Percentiles rank a stretch among this genome's conserved stretches.
These are phyloP conservation scores for Parietaria judaica DNA, from an alignment of 306 rosid genomes.

Conservation along the genomic window DNA sequence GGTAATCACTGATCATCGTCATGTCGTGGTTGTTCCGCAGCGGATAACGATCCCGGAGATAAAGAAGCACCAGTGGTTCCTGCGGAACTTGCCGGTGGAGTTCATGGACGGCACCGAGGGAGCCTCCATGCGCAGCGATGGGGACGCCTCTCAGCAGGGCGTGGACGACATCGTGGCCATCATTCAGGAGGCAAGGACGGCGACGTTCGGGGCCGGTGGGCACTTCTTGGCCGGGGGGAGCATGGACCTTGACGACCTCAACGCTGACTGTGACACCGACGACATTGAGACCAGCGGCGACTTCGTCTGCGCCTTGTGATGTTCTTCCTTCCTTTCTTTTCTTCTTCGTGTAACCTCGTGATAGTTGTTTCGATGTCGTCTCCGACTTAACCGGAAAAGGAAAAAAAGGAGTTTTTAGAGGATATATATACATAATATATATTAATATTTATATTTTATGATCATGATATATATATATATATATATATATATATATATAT, in stretches of 20 bases:
- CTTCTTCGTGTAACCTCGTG: too few relatives aligned
- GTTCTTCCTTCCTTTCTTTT: too few relatives aligned
- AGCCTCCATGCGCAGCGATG: conserved; percentile 18
- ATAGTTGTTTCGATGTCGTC: too few relatives aligned
- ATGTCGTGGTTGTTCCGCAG: conserved; percentile 22
- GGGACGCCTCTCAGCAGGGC: conserved; percentile 32
- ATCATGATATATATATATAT: too few relatives aligned
- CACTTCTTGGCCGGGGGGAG: conserved; percentile 56
- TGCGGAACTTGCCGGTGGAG: conserved; percentile 60
- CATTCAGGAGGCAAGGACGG: conserved; percentile 70
- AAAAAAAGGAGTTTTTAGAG: too few relatives aligned
- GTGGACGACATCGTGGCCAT: conserved; percentile 57
- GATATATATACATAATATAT: too few relatives aligned
- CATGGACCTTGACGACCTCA: conserved; percentile 82
- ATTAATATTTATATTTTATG: too few relatives aligned
- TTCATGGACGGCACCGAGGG: conserved; percentile 42
- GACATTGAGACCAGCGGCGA: conserved; percentile 86
- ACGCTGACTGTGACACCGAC: conserved; percentile 71
- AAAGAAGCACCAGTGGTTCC: conserved; percentile 71
- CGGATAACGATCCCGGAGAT: conserved; percentile 86
- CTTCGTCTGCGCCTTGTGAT: conserved; percentile 70
- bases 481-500: too few relatives aligned
- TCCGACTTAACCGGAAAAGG: too few relatives aligned
- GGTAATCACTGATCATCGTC: too few relatives aligned
- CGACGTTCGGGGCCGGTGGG: conserved; percentile 47